These are phyloP conservation scores for Phialocephala subalpina DNA, from an alignment of 2,329 filamentous ascomycete species.

Conservation along the genomic window DNA sequence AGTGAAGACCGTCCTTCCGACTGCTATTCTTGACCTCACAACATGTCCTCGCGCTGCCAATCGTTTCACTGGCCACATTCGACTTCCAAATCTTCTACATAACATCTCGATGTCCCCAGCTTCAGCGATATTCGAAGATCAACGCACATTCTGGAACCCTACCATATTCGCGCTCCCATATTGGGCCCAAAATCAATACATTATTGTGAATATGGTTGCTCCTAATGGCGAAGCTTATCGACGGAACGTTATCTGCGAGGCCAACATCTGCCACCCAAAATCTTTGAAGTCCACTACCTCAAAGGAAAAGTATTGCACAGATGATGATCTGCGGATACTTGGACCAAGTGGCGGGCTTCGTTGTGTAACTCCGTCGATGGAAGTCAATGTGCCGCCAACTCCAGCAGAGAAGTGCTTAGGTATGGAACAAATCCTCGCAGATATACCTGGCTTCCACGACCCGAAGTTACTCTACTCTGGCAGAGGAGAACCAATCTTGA, in stretches of 20 bases:
- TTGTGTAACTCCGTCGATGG: constrained; percentile 43
- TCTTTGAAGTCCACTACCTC: constrained; percentile 18
- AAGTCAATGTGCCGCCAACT: constrained; percentile 48
- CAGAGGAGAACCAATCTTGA: constrained; percentile 48
- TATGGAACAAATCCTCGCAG: constrained; percentile 43
- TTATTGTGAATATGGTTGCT: constrained; percentile 47
- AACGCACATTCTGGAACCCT: constrained; percentile 48
- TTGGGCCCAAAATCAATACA: constrained; percentile 48
- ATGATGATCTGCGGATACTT: constrained; percentile 43
- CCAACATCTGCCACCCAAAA: constrained; percentile 45
- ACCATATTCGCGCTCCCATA: constrained; percentile 49
- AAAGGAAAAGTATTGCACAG: constrained; percentile 42
- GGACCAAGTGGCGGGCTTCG: constrained; percentile 46
- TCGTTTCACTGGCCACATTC: constrained; percentile 45
- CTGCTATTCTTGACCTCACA: constrained; percentile 27
- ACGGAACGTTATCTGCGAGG: constrained; percentile 49
- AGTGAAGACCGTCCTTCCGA: constrained; percentile 16
- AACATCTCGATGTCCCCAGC: constrained; percentile 47
- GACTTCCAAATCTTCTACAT: constrained; percentile 43
- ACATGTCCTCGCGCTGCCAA: constrained; percentile 38
- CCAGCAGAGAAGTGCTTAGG: constrained; percentile 47
- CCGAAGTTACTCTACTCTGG: constrained; percentile 50
- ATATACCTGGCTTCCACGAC: constrained; percentile 52
- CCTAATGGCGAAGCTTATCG: constrained; percentile 46
- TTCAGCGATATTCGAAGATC: constrained; percentile 30